A percentile compares a stretch with the other conserved stretches of the same genome.
phyloP scores from a whole-genome alignment of 345 rosid genomes.

The Brassica rapa region DNA sequence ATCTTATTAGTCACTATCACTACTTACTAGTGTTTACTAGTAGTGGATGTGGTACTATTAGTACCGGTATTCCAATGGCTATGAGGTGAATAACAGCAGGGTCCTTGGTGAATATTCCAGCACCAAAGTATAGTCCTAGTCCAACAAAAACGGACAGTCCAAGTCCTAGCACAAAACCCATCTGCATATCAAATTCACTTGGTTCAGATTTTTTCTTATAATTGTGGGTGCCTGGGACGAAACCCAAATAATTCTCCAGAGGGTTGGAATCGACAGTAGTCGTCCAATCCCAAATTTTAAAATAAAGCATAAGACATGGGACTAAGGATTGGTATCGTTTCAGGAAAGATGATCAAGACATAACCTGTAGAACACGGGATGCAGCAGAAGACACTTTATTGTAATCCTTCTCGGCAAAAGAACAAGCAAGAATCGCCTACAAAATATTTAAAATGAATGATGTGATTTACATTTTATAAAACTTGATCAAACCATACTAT shows the following conservation, averaged over 20 bases:
- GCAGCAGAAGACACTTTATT: slow-evolving; percentile 66
- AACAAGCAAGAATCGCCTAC: slow-evolving; percentile 86
- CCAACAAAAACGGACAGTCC: slow-evolving; percentile 77
- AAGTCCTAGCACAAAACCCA: slow-evolving; percentile 75
- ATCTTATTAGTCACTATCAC: slow-evolving; percentile 1
- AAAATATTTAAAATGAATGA: not conserved
- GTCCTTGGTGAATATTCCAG: slow-evolving; percentile 74
- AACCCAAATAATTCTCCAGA: too few relatives aligned
- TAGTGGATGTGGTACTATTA: not conserved
- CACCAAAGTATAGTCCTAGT: slow-evolving; percentile 66
- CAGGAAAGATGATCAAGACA: not conserved
- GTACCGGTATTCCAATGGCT: slow-evolving; percentile 79
- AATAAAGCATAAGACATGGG: not conserved
- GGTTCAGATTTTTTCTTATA: not conserved
- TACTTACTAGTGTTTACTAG: not conserved
- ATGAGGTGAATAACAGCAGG: slow-evolving; percentile 65
- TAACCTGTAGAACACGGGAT: slow-evolving; percentile 80
- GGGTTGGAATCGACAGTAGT: too few relatives aligned
- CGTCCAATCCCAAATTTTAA: too few relatives aligned
- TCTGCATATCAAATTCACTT: slow-evolving; percentile 49
- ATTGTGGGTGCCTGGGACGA: not conserved
- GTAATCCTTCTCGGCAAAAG: slow-evolving; percentile 84
- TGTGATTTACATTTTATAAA: not conserved
- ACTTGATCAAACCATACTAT: slow-evolving; percentile 9
- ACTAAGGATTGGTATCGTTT: not conserved